phyloP scores from a whole-genome alignment of 1,284 basidiomycete genomes.

The Naganishia cerealis region DNA sequence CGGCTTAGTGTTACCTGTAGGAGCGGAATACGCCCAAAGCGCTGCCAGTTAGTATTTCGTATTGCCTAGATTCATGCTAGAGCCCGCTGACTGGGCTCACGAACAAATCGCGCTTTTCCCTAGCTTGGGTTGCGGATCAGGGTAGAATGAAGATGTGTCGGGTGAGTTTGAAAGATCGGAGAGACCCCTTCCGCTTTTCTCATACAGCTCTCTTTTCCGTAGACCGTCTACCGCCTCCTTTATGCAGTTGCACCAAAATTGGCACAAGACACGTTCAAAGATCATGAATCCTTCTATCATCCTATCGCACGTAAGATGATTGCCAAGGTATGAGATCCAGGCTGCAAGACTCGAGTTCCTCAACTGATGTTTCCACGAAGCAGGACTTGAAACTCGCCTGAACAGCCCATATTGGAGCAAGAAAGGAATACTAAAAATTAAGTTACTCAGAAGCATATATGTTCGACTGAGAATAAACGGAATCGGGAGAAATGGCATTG shows the following conservation, averaged over 20 bases:
- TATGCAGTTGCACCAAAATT: constrained; percentile 55
- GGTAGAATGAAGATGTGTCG: constrained; percentile 58
- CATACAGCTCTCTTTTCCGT: background rate
- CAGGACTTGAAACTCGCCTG: constrained; percentile 1
- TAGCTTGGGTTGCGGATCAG: constrained; percentile 57
- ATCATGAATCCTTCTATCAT: constrained; percentile 57
- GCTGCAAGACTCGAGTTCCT: background rate
- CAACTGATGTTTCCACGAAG: background rate
- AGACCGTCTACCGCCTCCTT: constrained; percentile 55
- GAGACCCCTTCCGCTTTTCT: background rate
- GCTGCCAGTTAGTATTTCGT: constrained; percentile 52
- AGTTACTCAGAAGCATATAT: background rate
- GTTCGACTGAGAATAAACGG: background rate
- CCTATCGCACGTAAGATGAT: constrained; percentile 55
- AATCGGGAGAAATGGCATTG: too few species aligned
- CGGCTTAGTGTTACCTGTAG: constrained; percentile 56
- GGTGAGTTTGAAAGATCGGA: constrained; percentile 9
- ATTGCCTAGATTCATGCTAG: background rate
- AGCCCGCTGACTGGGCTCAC: background rate
- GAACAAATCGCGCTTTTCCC: background rate
- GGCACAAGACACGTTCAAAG: constrained; percentile 56
- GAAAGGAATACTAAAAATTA: background rate
- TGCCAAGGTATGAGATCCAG: constrained; percentile 40
- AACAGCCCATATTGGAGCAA: background rate
- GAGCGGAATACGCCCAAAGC: constrained; percentile 53